Base-by-base conservation (phyloP, 257 asterid species). In the Gentiana dahurica region DNA sequence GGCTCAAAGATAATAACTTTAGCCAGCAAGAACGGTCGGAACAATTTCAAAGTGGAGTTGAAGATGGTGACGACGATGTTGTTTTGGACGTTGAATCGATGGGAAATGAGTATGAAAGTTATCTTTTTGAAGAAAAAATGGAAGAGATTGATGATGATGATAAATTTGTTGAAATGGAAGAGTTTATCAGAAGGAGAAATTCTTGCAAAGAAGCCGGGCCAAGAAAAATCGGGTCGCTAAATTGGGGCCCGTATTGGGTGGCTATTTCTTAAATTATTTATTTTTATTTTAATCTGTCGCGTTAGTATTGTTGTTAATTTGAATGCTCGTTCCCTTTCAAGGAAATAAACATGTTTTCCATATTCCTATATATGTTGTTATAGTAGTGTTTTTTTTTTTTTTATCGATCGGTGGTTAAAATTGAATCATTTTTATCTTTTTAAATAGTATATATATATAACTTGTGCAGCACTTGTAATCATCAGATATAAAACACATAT, bases 181-280 rank as follows among this genome's bases (percentile, higher is more conserved):
- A 81, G 46, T 66, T 80, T 73, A 44, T 64, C 7, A 73, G 69
- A 56, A 49, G 36, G 13, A 71, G 77, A 57, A 76, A 92, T 41
- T 41, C 46, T 71, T 89, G 97, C 77, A 78, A 83, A 48, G 86
- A 75, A 48, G 83, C 71, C 53, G 70, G 71, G 45, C 70, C 53
- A n/a, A 60, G 75, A 36, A 73, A 65, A 59, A 65, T 70, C 49
- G 69, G 71, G 73, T 43, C 67, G 50, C 74, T 69, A 43, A 77
- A 56, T 54, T 77, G 81, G 75, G 75, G 53, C 68, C 70, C 73
- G 3, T 62, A 41, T 66, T 77, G 81, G 51, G 83, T 82, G 68
- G 79, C 86, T 3, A 85, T 80, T 78, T 80, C 93, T 48, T 80
- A 62, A 81, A 15, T 15, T 15, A 15, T 15, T 15, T 15, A 15